Base-by-base conservation (phyloP, 768 basidiomycete genomes). In the Tulasnella sp. region DNA sequence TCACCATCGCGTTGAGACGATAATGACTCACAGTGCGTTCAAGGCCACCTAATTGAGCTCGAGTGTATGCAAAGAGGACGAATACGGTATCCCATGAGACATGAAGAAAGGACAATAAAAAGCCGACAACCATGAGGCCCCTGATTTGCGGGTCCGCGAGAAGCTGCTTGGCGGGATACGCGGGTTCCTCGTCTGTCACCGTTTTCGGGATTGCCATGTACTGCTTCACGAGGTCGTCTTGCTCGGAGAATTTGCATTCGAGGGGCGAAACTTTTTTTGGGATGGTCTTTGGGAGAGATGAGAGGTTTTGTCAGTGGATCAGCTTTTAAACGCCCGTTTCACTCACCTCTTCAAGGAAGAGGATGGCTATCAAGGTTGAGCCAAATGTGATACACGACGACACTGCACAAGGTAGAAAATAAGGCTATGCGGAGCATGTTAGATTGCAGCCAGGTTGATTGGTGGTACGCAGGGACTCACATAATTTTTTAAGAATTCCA, bases 51-150 rank as follows among this genome's bases (percentile, higher is more conserved):
- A 71, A 65, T 31, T 72, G 62, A 44, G 84, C 68, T 12, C 80
- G 74, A 11, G 84, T 80, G 67, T 82, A 86, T 61, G 80, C 82
- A 64, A 80, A 84, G 31, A 86, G 72, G 7, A 83, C 81, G 64
- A 85, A 85, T 11, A 83, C 77, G n/a, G 81, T 78, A 49, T 83
- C 82, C 61, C 83, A 86, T 0, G 77, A 76, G 0, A 78, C 79
- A 8, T 71, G 19, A 73, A 62, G 80, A 19, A 77, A 73, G 8
- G 75, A 70, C 25, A 81, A 64, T 19, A 82, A 65, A 17, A 71
- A 64, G 30, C 61, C 53, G 8, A 59, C 46, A 19, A 8, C n/a
- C 25, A 63, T 42, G 19, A 66, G 42, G 8, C 65, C 42, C 1
- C 53, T 51, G 57, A 62, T n/a, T 27, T 24, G 22, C 27, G 64